Base-by-base conservation (phyloP, 108 stramenopile genomes). In the Skeletonema potamos region DNA sequence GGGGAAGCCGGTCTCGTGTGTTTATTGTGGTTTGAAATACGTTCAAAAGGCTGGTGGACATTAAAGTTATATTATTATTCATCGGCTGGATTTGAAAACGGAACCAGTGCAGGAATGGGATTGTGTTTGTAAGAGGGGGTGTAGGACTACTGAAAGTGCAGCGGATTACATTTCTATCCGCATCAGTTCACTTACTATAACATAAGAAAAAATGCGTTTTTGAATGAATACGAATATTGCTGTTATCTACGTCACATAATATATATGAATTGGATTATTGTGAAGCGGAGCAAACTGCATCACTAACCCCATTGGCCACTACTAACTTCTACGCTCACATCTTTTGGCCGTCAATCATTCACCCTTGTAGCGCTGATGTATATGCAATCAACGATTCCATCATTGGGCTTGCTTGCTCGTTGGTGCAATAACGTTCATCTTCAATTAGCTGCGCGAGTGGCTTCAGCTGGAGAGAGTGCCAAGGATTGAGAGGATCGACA, bases 21-120 rank as follows among this genome's bases (percentile, higher is more conserved):
- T 87, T 68, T 94, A 94, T 73, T 94, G 93, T 76, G 91, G 87
- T 15, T 76, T 94, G 68, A 84, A 72, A 36, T 94, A 74, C 57
- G 39, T 17, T n/a, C 73, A 74, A 64, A 83, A 83, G 72, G 77
- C 60, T 22, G 72, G 64, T 54, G 64, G 48, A 41, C 70, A 81
- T 54, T 37, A 66, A 17, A 54, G 30, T 33, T 26, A 57, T 3
- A 24, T 12, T 57, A 29, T 44, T 11, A 44, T 13, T 11, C 13
- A 13, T 11, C 12, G 43, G 43, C 12, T 11, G n/a, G n/a, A 13
- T 57, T 12, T 13, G 56, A 15, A 22, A 22, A 0, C 13, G 56
- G 20, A 29, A 57, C 27, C 12, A 29, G 11, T 57, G 56, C 1
- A 22, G 13, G 39, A n/a, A 41, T 13, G 39, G 39, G 39, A 41